Percentiles rank a stretch among this genome's conserved stretches.
Evolutionary conservation across 169 alveolate species (phyloP).

Genomic region (Ichthyophthirius multifiliis): DNA sequence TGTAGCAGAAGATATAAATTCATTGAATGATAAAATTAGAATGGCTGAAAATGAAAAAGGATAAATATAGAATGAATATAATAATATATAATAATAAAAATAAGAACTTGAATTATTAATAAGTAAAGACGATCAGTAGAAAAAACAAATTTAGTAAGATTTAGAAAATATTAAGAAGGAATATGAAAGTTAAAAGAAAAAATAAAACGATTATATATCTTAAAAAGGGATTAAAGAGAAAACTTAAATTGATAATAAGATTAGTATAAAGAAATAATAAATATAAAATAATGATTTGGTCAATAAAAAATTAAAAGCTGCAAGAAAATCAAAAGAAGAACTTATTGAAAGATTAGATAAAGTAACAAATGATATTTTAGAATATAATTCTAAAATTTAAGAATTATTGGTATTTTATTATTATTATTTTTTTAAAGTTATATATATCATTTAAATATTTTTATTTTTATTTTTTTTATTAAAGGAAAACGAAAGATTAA

Average conservation of each 20-base stretch:
- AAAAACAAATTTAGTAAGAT: slow-evolving; percentile 29
- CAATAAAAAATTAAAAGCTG: too few species aligned
- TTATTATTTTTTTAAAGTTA: not conserved
- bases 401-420: not conserved
- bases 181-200: slow-evolving; percentile 31
- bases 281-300: too few species aligned
- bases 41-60: slow-evolving; percentile 1
- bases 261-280: too few species aligned
- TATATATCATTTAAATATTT: too few species aligned
- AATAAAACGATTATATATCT: not conserved
- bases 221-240: slow-evolving; percentile 50
- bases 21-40: slow-evolving; percentile 4
- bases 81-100: slow-evolving; percentile 22
- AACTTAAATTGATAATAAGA: too few species aligned
- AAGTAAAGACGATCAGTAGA: slow-evolving; percentile 28
- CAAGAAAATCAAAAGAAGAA: too few species aligned
- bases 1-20: not conserved
- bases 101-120: slow-evolving; percentile 51
- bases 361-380: too few species aligned
- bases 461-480: not conserved
- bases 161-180: slow-evolving; percentile 44
- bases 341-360: too few species aligned
- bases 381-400: too few species aligned
- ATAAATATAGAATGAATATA: not conserved
- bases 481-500: too few species aligned